A percentile compares a stretch with the other conserved stretches of the same genome.
Conservation (phyloP, 257 asterid species). For the Solanum medicagineum region DNA sequence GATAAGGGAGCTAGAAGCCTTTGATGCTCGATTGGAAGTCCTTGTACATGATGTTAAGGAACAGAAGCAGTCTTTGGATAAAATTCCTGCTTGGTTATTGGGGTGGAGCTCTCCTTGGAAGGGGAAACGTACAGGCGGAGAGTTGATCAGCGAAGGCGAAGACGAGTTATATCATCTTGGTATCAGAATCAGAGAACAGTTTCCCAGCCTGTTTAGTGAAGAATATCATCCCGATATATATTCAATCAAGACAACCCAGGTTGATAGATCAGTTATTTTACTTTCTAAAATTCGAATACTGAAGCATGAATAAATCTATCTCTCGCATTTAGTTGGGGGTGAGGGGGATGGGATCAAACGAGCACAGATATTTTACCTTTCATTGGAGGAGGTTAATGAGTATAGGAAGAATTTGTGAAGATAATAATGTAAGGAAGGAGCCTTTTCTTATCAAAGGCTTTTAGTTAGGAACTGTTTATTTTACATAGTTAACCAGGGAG, state of each 20-base stretch:
- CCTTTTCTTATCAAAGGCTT: background rate
- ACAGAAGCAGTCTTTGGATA: slow-evolving; percentile 29
- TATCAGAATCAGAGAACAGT: slow-evolving; percentile 57
- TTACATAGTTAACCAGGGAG: background rate
- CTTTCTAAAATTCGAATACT: background rate
- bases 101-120: slow-evolving; percentile 93
- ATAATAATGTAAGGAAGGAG: background rate
- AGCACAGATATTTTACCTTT: background rate
- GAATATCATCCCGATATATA: slow-evolving; percentile 90
- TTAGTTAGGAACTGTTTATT: background rate
- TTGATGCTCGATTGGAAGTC: slow-evolving; percentile 45
- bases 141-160: slow-evolving; percentile 74
- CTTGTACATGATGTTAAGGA: slow-evolving; percentile 38
- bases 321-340: background rate
- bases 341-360: background rate
- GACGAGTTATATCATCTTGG: slow-evolving; percentile 77
- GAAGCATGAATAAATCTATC: background rate
- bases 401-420: background rate
- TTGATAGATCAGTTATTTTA: slow-evolving; percentile 3
- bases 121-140: slow-evolving; percentile 81
- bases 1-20: slow-evolving; percentile 53
- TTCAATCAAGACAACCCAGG: slow-evolving; percentile 91
- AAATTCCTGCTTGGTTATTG: slow-evolving; percentile 64
- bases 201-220: slow-evolving; percentile 58
- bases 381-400: background rate